These are phyloP conservation scores for Diplodia intermedia DNA, from an alignment of 2,329 filamentous ascomycete genomes.

Conservation along the genomic window DNA sequence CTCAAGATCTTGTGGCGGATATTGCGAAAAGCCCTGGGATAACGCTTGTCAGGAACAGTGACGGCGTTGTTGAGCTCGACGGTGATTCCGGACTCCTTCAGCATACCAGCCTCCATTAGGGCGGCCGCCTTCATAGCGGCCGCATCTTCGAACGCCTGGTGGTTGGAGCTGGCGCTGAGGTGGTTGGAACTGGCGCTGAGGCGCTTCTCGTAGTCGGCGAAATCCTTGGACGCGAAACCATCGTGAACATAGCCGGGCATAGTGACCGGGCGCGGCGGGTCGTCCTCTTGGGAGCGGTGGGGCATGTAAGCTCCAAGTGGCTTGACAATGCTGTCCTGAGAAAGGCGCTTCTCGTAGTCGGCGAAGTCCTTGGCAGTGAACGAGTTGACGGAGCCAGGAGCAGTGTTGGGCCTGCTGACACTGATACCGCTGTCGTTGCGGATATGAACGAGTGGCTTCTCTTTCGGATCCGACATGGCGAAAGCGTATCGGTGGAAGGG, in stretches of 20 bases:
- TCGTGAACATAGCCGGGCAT: slow-evolving; percentile 8
- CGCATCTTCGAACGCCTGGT: not conserved
- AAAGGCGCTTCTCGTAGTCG: slow-evolving; percentile 28
- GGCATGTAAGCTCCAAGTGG: not conserved
- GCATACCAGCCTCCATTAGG: slow-evolving; percentile 4
- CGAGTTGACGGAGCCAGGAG: slow-evolving; percentile 10
- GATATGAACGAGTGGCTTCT: not conserved
- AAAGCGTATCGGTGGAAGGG: not conserved
- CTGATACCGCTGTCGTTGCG: slow-evolving; percentile 6
- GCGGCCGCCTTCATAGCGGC: too few relatives aligned
- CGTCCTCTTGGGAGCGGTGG: not conserved
- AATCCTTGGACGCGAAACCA: slow-evolving; percentile 16
- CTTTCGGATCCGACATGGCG: not conserved
- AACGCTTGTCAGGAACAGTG: slow-evolving; percentile 33
- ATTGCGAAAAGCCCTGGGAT: slow-evolving; percentile 35
- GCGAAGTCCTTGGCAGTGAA: slow-evolving; percentile 27
- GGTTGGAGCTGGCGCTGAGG: not conserved
- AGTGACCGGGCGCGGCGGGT: not conserved
- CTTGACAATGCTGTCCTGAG: slow-evolving; percentile 1
- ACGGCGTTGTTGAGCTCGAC: not conserved
- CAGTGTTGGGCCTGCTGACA: not conserved
- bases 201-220: slow-evolving; percentile 28
- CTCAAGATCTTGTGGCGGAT: slow-evolving; percentile 35
- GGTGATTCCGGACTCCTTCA: slow-evolving; percentile 1
- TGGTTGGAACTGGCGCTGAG: not conserved